These are phyloP conservation scores for Colletotrichum truncatum DNA, from an alignment of 2,329 filamentous ascomycete species.

Conservation along the genomic window DNA sequence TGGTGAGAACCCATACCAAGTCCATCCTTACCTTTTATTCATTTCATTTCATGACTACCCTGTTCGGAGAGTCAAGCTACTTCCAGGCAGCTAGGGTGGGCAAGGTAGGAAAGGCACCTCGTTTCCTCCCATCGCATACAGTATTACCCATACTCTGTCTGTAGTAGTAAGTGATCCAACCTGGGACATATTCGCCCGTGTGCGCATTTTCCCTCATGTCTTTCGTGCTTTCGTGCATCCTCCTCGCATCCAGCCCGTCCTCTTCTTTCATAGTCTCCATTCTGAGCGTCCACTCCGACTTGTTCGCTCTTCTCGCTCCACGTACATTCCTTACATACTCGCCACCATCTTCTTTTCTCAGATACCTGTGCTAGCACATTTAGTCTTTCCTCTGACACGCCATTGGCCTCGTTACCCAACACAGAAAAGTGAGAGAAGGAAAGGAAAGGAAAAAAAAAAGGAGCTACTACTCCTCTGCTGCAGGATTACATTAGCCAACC, in stretches of 20 bases:
- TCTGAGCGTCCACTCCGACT: background rate
- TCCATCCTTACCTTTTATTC: background rate
- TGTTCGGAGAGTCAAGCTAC: background rate
- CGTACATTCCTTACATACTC: background rate
- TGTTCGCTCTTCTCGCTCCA: background rate
- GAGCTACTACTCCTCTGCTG: slow-evolving; percentile 1
- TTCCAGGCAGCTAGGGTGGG: background rate
- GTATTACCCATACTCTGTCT: background rate
- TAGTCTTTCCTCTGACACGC: slow-evolving; percentile 18
- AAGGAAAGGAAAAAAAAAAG: background rate
- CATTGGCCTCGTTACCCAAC: slow-evolving; percentile 20
- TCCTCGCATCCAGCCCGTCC: background rate
- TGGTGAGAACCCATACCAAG: background rate
- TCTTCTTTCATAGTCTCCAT: background rate
- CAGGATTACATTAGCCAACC: slow-evolving; percentile 23
- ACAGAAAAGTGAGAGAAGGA: background rate
- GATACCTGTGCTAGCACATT: slow-evolving; percentile 5
- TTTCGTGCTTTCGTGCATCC: background rate
- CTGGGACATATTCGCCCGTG: background rate
- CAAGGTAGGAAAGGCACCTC: background rate
- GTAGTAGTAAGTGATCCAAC: too few species aligned
- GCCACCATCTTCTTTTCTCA: background rate
- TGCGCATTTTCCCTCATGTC: background rate
- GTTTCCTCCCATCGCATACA: background rate
- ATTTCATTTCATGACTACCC: background rate